Evolutionary conservation across 768 basidiomycete genomes (phyloP), one percentile per base, ranked within the genome.

Genomic region (Mycena polygramma): DNA sequence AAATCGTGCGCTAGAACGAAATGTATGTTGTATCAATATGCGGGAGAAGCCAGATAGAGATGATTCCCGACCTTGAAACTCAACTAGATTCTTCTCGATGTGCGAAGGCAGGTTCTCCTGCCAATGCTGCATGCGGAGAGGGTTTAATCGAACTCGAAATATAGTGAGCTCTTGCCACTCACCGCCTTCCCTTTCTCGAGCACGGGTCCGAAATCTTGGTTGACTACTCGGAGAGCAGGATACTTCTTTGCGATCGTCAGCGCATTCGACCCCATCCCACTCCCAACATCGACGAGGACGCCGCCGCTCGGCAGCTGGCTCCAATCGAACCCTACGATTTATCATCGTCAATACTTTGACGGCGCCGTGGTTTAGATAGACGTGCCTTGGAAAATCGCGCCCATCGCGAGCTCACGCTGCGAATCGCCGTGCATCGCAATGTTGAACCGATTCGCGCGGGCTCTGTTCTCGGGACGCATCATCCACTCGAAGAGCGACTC

Each of bases 221-320:
- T 57, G 14, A 41, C 55, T 41, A 57, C 39, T 43, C 55, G 55
- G 55, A 57, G 37, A 24, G 39, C 15, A 41, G 37, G 55, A 57
- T 57, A 41, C 55, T 41, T 57, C 9, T 9, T 57, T 20, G 55
- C 55, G 41, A 57, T 41, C 15, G 55, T 41, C 22, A 57, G n/a
- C 14, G 55, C 39, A 24, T 24, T 57, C 55, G 55, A 57, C 22
- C 39, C 55, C 39, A 57, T 41, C 39, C 55, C 55, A 7, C 55
- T 10, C 22, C 55, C 55, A 7, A 57, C 39, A 41, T 81, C 80
- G 6, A 81, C 80, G 19, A 80, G 60, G 22, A 75, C 57, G 22
- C 70, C 69, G 10, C 68, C 75, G 0, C 70, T 55, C 2, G 73
- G 69, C 15, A 79, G 58, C 11, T 53, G 22, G 15, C 69, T 54